A percentile compares a stretch with the other conserved stretches of the same genome.
Evolutionary conservation across 768 basidiomycete species (phyloP).

Genomic region (Asterophora lycoperdoides): DNA sequence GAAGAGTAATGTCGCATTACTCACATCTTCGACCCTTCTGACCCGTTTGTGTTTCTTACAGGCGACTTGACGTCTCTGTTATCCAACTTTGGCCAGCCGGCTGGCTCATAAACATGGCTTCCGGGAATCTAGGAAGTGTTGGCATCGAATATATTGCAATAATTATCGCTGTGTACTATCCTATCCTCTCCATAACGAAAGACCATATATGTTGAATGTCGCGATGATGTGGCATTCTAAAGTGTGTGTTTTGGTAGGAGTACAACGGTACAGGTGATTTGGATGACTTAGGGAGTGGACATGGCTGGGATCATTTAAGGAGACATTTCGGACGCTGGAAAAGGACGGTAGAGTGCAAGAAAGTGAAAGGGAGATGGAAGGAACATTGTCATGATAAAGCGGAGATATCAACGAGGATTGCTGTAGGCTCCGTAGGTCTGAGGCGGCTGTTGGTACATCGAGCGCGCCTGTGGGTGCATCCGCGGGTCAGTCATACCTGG

Average conservation of each 20-base stretch:
- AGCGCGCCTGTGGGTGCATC: conserved; percentile 10
- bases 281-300: no score
- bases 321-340: no score
- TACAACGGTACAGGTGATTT: background rate
- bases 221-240: no score
- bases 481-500: conserved; percentile 10
- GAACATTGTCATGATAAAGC: background rate
- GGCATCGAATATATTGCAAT: background rate
- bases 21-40: background rate
- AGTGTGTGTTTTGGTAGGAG: background rate
- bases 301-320: no score
- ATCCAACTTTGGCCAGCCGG: conserved; percentile 45
- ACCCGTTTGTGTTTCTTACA: conserved; percentile 16
- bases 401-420: conserved; percentile 7
- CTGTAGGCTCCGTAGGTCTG: conserved; percentile 12
- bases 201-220: no score
- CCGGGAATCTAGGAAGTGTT: background rate
- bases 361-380: background rate
- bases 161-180: no score
- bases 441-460: conserved; percentile 12
- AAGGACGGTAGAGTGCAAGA: background rate
- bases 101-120: background rate
- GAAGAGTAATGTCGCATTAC: conserved; percentile 36
- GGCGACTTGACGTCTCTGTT: conserved; percentile 52
- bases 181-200: no score